Evolutionary conservation across 768 basidiomycete genomes (phyloP).

Genomic region (Boletales sp.): DNA sequence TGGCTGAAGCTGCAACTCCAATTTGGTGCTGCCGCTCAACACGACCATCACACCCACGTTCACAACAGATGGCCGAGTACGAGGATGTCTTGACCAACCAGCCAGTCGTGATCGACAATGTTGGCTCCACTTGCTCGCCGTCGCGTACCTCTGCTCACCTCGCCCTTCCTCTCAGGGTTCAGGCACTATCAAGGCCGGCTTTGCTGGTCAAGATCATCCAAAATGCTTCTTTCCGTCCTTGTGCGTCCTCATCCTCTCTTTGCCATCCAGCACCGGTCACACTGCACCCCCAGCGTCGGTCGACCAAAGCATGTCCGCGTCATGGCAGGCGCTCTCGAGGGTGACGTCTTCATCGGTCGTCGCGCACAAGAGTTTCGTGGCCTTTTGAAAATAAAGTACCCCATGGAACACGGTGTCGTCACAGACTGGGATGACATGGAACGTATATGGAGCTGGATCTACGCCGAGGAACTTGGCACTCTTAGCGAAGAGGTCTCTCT

Average conservation of each 20-base stretch:
- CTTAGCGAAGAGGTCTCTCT: constrained; percentile 86
- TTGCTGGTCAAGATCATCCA: constrained; percentile 97
- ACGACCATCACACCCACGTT: background rate
- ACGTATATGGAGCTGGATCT: constrained; percentile 98
- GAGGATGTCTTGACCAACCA: constrained; percentile 97
- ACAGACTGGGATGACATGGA: constrained; percentile 99
- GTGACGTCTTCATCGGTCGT: constrained; percentile 93
- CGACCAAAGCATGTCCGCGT: constrained; percentile 96
- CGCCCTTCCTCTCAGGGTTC: constrained; percentile 67
- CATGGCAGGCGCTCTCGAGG: constrained; percentile 96
- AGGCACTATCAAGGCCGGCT: constrained; percentile 98
- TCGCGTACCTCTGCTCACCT: constrained; percentile 23
- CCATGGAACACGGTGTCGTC: constrained; percentile 98
- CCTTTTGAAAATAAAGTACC: constrained; percentile 96
- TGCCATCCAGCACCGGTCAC: constrained; percentile 22
- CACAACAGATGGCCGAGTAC: constrained; percentile 69
- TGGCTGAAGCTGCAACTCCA: constrained; percentile 1
- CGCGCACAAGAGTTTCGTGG: constrained; percentile 95
- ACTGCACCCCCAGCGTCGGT: constrained; percentile 63
- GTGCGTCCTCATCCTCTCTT: constrained; percentile 54
- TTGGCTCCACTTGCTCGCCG: constrained; percentile 37
- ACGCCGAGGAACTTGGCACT: constrained; percentile 92
- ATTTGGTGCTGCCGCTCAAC: constrained; percentile 13
- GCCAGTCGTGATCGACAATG: constrained; percentile 98
- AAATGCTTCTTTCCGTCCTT: constrained; percentile 99